A percentile compares a stretch with the other conserved stretches of the same genome.
Evolutionary conservation across 108 stramenopile species (phyloP).

Genomic region (Conticribra weissflogii): DNA sequence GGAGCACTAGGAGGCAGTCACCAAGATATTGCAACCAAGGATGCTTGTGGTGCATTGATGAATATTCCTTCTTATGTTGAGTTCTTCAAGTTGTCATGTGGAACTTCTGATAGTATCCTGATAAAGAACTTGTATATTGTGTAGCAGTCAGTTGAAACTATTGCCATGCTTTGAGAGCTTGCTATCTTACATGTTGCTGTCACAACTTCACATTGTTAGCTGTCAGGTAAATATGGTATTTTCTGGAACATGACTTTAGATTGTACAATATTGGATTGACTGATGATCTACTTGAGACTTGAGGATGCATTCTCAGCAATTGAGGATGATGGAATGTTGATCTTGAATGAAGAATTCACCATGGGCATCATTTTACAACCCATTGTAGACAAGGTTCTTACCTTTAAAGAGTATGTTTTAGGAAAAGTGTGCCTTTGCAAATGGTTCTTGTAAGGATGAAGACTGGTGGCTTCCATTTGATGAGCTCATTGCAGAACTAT

Average conservation of each 20-base stretch:
- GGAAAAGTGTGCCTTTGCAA: background rate
- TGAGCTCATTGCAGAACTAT: background rate
- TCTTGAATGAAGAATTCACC: too few species aligned
- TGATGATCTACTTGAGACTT: slow-evolving; percentile 16
- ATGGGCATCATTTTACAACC: slow-evolving; percentile 8
- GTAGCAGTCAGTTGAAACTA: slow-evolving; percentile 8
- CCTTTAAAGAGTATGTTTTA: slow-evolving; percentile 8
- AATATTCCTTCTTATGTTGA: slow-evolving; percentile 9
- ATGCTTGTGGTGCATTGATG: too few species aligned
- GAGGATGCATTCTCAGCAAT: slow-evolving; percentile 5
- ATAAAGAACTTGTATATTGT: background rate
- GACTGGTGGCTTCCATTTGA: slow-evolving; percentile 1
- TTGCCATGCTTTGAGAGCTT: slow-evolving; percentile 6
- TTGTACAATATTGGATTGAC: too few species aligned
- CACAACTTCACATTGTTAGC: slow-evolving; percentile 1
- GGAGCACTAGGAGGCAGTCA: slow-evolving; percentile 9
- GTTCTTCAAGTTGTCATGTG: too few species aligned
- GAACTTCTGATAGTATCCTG: slow-evolving; percentile 9
- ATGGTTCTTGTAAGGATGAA: background rate
- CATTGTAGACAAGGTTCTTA: background rate
- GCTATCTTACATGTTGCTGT: too few species aligned
- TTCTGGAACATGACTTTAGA: slow-evolving; percentile 5
- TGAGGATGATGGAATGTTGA: background rate
- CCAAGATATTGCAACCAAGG: slow-evolving; percentile 15
- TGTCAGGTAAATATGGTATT: slow-evolving; percentile 1